These are phyloP conservation scores for Cercospora zeae-maydis DNA, from an alignment of 2,329 filamentous ascomycete genomes.

Conservation along the genomic window DNA sequence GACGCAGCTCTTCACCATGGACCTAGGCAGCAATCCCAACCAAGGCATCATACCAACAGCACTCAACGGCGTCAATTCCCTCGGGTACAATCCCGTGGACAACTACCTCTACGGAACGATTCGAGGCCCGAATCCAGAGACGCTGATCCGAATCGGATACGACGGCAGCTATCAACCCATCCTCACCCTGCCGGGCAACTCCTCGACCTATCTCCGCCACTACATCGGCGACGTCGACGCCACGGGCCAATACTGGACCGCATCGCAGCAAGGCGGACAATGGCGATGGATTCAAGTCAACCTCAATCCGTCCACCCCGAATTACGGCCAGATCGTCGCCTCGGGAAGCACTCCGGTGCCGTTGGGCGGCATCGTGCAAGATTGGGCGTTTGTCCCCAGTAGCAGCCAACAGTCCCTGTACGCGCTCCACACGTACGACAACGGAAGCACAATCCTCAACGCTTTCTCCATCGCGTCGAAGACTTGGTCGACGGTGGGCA, in stretches of 20 bases:
- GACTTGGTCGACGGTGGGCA: neutral
- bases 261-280: conserved; percentile 2
- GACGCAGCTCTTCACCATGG: conserved; percentile 3
- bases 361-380: conserved; percentile 1
- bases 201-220: neutral
- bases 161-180: conserved; percentile 6
- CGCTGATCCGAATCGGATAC: conserved; percentile 9
- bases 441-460: conserved; percentile 6
- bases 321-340: conserved; percentile 14
- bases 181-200: conserved; percentile 4
- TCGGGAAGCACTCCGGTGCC: neutral
- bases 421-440: neutral
- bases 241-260: conserved; percentile 13
- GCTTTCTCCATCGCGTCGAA: conserved; percentile 1
- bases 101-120: conserved; percentile 16
- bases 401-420: conserved; percentile 6
- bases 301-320: conserved; percentile 5
- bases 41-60: neutral
- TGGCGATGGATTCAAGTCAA: conserved; percentile 13
- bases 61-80: conserved; percentile 11
- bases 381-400: conserved; percentile 15
- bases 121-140: conserved; percentile 10
- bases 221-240: conserved; percentile 14
- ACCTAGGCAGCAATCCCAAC: neutral
- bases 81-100: conserved; percentile 16